These are phyloP conservation scores for Rhynchospora breviuscula DNA, from an alignment of 176 grass and related monocot species.

Conservation along the genomic window DNA sequence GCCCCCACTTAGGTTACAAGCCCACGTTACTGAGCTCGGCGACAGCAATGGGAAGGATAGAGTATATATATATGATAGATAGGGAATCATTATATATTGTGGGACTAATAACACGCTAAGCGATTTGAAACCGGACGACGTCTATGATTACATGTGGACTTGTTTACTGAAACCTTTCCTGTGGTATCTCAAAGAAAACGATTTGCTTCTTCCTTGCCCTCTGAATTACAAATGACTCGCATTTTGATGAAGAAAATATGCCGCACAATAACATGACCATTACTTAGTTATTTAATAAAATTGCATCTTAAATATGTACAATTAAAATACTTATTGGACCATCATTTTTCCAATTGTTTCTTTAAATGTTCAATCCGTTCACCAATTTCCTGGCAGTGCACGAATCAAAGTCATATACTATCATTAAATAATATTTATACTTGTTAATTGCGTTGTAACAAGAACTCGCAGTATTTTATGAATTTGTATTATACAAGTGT, in stretches of 20 bases:
- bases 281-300: no score
- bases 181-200: neutral
- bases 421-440: no score
- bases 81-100: neutral
- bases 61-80: neutral
- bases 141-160: neutral
- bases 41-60: neutral
- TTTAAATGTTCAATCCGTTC: no score
- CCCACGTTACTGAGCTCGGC: neutral
- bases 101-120: neutral
- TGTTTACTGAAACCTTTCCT: neutral
- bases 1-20: neutral
- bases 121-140: neutral
- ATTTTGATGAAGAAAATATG: neutral
- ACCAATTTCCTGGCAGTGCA: no score
- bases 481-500: no score
- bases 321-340: no score
- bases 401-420: no score
- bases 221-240: neutral
- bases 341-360: no score
- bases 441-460: no score
- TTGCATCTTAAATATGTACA: no score
- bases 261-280: neutral
- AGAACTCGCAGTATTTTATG: no score
- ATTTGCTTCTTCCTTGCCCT: neutral